Conservation (phyloP, 495 filamentous ascomycete species). For the Penicillium alfredii region DNA sequence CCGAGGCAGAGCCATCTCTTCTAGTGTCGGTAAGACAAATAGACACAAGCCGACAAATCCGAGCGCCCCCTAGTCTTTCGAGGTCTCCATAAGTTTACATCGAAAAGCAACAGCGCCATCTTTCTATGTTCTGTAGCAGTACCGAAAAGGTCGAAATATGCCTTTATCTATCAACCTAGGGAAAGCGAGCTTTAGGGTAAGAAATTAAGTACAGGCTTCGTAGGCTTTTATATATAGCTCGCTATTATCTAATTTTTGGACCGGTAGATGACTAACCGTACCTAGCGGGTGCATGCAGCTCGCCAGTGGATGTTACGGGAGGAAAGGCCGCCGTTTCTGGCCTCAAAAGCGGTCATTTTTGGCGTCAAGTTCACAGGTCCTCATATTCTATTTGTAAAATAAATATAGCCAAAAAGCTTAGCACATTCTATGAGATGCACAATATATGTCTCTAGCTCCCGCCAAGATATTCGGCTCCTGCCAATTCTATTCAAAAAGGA, state of each 20-base stretch:
- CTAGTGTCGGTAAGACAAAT: slow-evolving; percentile 26
- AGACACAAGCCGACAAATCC: slow-evolving; percentile 34
- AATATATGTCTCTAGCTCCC: too few species aligned
- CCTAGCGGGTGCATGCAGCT: too few species aligned
- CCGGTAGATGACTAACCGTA: too few species aligned
- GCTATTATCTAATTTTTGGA: slow-evolving; percentile 1
- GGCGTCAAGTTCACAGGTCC: too few species aligned
- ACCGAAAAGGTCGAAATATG: slow-evolving; percentile 37
- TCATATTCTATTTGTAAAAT: too few species aligned
- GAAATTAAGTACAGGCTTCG: slow-evolving; percentile 26
- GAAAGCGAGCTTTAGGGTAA: slow-evolving; percentile 26
- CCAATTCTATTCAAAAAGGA: too few species aligned
- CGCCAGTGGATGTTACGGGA: too few species aligned
- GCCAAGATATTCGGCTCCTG: too few species aligned
- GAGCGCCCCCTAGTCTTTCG: slow-evolving; percentile 30
- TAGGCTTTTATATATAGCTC: slow-evolving; percentile 28
- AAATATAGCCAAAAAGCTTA: too few species aligned
- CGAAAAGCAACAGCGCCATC: slow-evolving; percentile 37
- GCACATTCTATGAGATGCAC: too few species aligned
- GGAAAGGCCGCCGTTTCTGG: too few species aligned
- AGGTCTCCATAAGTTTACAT: slow-evolving; percentile 36
- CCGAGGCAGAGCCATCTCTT: slow-evolving; percentile 26
- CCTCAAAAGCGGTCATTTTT: too few species aligned
- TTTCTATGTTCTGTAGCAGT: slow-evolving; percentile 41
- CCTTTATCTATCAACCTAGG: slow-evolving; percentile 33